Base-by-base conservation (phyloP, 495 filamentous ascomycete species). In the Daldinia childiae region DNA sequence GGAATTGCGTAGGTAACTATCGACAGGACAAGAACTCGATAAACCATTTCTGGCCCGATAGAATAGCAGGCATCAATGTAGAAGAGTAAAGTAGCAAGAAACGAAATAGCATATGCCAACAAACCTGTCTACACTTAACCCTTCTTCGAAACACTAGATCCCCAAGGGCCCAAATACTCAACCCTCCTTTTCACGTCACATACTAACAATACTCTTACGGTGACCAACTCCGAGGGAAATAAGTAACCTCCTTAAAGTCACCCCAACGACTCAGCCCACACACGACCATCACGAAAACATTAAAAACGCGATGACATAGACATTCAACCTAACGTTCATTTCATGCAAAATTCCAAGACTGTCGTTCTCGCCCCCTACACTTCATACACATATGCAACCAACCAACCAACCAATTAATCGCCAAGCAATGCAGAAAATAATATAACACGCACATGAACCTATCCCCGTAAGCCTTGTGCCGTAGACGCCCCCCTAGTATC, bases 361-460 rank as follows among this genome's bases (percentile, higher is more conserved):
- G 3, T 12, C 0, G 6, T 48, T 19, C 3, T 21, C 17, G 2
- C 43, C 8, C 34, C 43, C 17, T 24, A 24, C 1, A 48, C 43
- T 12, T 48, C 43, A 48, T 48, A 24, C 19, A 48, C 19, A 24
- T 48, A 48, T 48, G 43, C 43, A 48, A 48, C 19, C 17, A 48
- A 48, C 43, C 43, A 48, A 48, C 17, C 17, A 48, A 48, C 43
- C 43, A 48, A 43, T 9, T 48, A 48, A 24, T 48, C 43, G 43
- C 43, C 43, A 48, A 48, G 19, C 17, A 48, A 48, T 48, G 43
- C 43, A 48, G 19, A 48, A 24, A 48, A 19, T 48, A 48, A 19
- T 48, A 19, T 48, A 19, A 48, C 43, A 24, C 9, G 5, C 19
- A 21, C 17, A 4, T 48, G 43, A 48, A 48, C 43, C 17, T 19